Evolutionary conservation across 2,329 filamentous ascomycete species (phyloP), one percentile per base, ranked within the genome.

Genomic region (Byssothecium circinans): DNA sequence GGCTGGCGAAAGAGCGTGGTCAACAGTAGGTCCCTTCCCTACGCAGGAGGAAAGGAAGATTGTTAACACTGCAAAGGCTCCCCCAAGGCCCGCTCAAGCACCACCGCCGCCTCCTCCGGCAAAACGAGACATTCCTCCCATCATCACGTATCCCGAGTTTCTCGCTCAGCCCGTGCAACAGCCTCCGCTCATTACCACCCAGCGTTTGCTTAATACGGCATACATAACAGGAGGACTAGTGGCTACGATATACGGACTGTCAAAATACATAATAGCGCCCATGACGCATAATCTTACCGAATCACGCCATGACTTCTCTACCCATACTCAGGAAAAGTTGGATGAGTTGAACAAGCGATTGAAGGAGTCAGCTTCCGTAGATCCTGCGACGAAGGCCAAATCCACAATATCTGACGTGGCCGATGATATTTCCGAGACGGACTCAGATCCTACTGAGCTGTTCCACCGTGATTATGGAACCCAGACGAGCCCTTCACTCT

Each of bases 391-490:
- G 47, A 68, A 60, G 51, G 58, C 49, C 44, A 72, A 61, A 53
- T 44, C 54, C 17, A 61, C 50, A 32, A 52, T 53, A 6, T 50
- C 48, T 43, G 64, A 58, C 25, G 54, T 68, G 1, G 65, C 67
- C 14, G 71, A 73, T 22, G 69, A 74, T 32, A 60, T 69, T n/a
- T 74, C 75, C 15, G 78, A 81, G 35, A 61, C 60, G 12, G 78
- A 79, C 58, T 82, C 80, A 11, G 83, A 85, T 55, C 88, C 89
- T 1, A 84, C 86, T 1, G 88, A 92, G 69, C 81, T 91, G 52
- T 94, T 89, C 71, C 88, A 91, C 68, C 83, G 88, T 37, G 89
- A 94, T 64, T 81, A 89, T 50, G 88, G 87, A 54, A 88, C 88
- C 1, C 89, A 94, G 69, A 94, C 89, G 0, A 84, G 83, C 0